Evolutionary conservation across 176 grass and related monocot genomes (phyloP).

Genomic region (Metroxylon sagu): DNA sequence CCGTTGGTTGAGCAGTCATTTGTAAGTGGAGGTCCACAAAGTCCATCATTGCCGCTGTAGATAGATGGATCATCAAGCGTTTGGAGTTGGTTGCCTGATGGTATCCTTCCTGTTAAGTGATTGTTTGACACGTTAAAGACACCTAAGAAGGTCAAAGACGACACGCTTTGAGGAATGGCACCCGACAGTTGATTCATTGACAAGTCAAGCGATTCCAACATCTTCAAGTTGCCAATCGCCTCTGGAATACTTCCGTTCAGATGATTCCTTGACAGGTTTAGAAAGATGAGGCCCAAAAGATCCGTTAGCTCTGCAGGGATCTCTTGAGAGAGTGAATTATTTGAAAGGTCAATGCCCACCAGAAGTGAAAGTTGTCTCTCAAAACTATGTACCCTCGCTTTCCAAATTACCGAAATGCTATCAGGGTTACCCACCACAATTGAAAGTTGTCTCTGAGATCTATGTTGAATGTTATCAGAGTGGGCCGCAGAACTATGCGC

Average conservation of each 20-base stretch:
- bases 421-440: constrained; percentile 30
- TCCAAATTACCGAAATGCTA: constrained; percentile 53
- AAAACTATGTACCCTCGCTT: constrained; percentile 29
- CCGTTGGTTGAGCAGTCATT: constrained; percentile 16
- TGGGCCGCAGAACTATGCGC: too few relatives aligned
- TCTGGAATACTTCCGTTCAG: constrained; percentile 27
- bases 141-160: constrained; percentile 3
- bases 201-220: constrained; percentile 45
- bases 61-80: constrained; percentile 35
- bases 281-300: constrained; percentile 39
- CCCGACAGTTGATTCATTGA: constrained; percentile 41
- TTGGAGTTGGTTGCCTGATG: constrained; percentile 41
- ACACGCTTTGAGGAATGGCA: constrained; percentile 31
- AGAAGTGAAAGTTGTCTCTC: constrained; percentile 37
- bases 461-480: too few relatives aligned
- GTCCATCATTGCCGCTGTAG: constrained; percentile 41
- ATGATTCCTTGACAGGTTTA: constrained; percentile 62
- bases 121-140: constrained; percentile 53
- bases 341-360: constrained; percentile 45
- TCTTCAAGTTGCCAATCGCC: constrained; percentile 27
- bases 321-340: constrained; percentile 26
- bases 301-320: constrained; percentile 46
- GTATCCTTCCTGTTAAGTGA: constrained; percentile 41
- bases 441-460: too few relatives aligned
- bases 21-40: constrained; percentile 43